phyloP scores from a whole-genome alignment of 495 filamentous ascomycete genomes.

The Xylaria venustula region DNA sequence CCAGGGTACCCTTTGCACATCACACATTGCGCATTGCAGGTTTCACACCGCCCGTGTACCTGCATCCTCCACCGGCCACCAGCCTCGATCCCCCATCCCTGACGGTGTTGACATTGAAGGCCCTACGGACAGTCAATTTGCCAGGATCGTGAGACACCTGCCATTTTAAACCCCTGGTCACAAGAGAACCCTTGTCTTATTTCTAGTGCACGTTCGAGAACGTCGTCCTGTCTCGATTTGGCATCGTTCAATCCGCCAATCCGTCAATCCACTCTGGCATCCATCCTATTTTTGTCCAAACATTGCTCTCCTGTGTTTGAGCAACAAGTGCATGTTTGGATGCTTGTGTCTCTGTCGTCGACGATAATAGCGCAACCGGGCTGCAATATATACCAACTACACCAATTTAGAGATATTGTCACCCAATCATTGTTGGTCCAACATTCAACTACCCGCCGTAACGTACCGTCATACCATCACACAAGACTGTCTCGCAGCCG shows the following conservation, averaged over 20 bases:
- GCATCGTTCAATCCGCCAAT: slow-evolving; percentile 1
- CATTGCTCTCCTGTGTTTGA: background rate
- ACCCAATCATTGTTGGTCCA: background rate
- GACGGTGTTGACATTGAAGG: background rate
- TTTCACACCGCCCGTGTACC: slow-evolving; percentile 1
- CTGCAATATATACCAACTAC: background rate
- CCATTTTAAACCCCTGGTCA: background rate
- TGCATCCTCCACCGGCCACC: slow-evolving; percentile 5
- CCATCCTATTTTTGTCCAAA: background rate
- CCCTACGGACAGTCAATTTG: background rate
- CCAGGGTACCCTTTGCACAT: too few relatives aligned
- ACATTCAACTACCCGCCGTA: background rate
- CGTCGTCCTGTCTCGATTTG: background rate
- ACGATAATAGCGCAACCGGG: too few relatives aligned
- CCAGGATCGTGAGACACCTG: slow-evolving; percentile 7
- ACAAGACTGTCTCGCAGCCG: background rate
- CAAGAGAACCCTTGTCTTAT: background rate
- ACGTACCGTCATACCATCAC: background rate
- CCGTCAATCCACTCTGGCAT: background rate
- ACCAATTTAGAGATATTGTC: background rate
- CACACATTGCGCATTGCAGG: too few relatives aligned
- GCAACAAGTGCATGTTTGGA: too few relatives aligned
- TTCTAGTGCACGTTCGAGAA: background rate
- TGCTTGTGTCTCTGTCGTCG: too few relatives aligned
- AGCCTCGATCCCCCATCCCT: background rate